phyloP scores from a whole-genome alignment of 176 grass and related monocot genomes.

The Olyra latifolia region DNA sequence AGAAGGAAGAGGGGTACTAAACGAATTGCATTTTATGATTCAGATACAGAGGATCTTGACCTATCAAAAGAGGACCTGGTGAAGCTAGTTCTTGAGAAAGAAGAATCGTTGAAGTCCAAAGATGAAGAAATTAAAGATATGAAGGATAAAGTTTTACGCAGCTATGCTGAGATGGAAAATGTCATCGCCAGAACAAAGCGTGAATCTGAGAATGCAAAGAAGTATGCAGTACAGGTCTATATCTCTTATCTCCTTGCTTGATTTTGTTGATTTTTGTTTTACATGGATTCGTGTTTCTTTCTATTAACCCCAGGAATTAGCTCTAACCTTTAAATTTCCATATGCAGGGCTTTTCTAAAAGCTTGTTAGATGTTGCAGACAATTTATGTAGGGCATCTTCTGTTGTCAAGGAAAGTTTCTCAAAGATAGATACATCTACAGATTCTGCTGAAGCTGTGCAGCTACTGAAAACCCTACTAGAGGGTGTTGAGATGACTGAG shows the following conservation, averaged over 20 bases:
- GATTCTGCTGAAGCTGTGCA: conserved; percentile 52
- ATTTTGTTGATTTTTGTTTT: neutral
- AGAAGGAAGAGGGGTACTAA: conserved; percentile 44
- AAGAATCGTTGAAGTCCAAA: conserved; percentile 51
- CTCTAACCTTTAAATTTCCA: neutral
- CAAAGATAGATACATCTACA: conserved; percentile 54
- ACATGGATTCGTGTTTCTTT: neutral
- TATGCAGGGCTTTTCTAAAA: conserved; percentile 55
- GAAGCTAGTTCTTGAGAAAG: conserved; percentile 65
- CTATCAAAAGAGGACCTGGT: conserved; percentile 54
- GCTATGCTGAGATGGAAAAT: conserved; percentile 72
- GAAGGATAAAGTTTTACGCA: conserved; percentile 61
- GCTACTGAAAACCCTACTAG: conserved; percentile 60
- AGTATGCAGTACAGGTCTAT: conserved; percentile 62
- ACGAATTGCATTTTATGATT: conserved; percentile 66
- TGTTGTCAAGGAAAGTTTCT: conserved; percentile 60
- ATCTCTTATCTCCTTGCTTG: neutral
- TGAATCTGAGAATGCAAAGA: conserved; percentile 57
- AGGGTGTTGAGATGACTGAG: conserved; percentile 68
- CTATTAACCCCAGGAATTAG: neutral
- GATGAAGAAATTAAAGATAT: conserved; percentile 58
- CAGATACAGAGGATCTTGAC: conserved; percentile 49
- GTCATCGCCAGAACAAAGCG: conserved; percentile 57
- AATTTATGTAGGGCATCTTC: conserved; percentile 52
- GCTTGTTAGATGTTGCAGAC: conserved; percentile 60